phyloP scores from a whole-genome alignment of 164 flowering plant species.

The Nymphaea colorata region DNA sequence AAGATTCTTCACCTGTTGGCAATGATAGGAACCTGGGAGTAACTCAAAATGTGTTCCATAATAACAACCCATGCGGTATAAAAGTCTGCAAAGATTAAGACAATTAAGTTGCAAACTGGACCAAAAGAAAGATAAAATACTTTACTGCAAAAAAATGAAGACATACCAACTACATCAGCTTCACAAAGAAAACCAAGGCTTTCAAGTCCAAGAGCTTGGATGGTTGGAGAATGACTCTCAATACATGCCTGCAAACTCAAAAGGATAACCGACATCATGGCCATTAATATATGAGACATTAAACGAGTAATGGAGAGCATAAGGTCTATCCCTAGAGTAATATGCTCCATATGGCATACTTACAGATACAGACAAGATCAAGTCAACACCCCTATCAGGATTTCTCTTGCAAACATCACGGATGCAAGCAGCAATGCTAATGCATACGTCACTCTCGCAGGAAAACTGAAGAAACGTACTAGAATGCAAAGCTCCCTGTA shows the following conservation, averaged over 20 bases:
- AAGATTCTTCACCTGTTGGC: conserved; percentile 35
- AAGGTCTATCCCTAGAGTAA: background rate
- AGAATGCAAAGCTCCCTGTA: conserved; percentile 59
- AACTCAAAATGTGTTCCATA: conserved; percentile 33
- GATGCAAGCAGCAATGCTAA: conserved; percentile 80
- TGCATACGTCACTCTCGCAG: conserved; percentile 34
- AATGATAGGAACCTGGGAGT: conserved; percentile 32
- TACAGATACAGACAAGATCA: conserved; percentile 89
- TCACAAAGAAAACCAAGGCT: conserved; percentile 91
- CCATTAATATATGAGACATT: background rate
- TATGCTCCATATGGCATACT: conserved; percentile 5
- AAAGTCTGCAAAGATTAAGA: conserved; percentile 48
- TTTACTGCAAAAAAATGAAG: background rate
- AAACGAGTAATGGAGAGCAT: conserved; percentile 1
- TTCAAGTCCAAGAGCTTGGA: conserved; percentile 77
- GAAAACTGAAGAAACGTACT: conserved; percentile 31
- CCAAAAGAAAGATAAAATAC: background rate
- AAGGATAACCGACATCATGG: too few relatives aligned
- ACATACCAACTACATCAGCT: conserved; percentile 91
- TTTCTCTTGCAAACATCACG: conserved; percentile 76
- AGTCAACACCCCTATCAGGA: conserved; percentile 97
- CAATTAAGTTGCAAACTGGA: too few relatives aligned
- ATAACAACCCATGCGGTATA: conserved; percentile 96
- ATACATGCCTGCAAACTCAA: conserved; percentile 57
- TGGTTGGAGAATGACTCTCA: conserved; percentile 48